Base-by-base conservation (phyloP, 257 asterid genomes). In the Solanum chiquidenum region DNA sequence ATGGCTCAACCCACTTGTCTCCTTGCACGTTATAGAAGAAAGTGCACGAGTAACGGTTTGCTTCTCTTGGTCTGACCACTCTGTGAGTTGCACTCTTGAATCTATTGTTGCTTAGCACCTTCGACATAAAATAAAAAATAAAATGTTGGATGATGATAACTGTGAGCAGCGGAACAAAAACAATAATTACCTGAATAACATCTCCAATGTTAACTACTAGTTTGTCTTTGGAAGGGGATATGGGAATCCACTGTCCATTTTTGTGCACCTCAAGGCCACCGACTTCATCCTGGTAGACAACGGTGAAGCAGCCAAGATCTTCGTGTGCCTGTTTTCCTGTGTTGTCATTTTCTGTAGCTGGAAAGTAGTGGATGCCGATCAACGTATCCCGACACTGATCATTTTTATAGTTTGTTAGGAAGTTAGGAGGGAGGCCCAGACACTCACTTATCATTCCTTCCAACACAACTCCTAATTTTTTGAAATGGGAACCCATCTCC, bases 301-400 rank as follows among this genome's bases (percentile, higher is more conserved):
- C 88, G 6, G 94, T 89, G 31, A 94, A 8, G 83, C 62, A 29
- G 44, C 89, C 91, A 13, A 86, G 91, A 89, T 93, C 95, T 83
- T 92, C 91, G 40, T 92, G 95, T 74, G 83, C 83, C 0, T 90
- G 74, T 66, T 91, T 42, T 42, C 49, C 13, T 3, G 49, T 42
- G 12, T 42, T 42, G 49, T 42, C 14, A 1, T 42, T 42, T 52
- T 94, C 94, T 5, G 87, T 88, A 1, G 93, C 90, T 13, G 91
- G 94, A 87, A 86, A 92, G 69, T 93, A 94, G 68, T 89, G 90
- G 20, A 93, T 6, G 21, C 93, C 92, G 86, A 46, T 90, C 94
- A 94, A 88, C 86, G 93, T 77, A 77, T 95, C 96, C 91, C 91
- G 92, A 89, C 88, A 91, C 60, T 93, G 86, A 12, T 94, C 95